Conservation (phyloP, 2,329 filamentous ascomycete genomes). For the Tricladium varicosporioides region DNA sequence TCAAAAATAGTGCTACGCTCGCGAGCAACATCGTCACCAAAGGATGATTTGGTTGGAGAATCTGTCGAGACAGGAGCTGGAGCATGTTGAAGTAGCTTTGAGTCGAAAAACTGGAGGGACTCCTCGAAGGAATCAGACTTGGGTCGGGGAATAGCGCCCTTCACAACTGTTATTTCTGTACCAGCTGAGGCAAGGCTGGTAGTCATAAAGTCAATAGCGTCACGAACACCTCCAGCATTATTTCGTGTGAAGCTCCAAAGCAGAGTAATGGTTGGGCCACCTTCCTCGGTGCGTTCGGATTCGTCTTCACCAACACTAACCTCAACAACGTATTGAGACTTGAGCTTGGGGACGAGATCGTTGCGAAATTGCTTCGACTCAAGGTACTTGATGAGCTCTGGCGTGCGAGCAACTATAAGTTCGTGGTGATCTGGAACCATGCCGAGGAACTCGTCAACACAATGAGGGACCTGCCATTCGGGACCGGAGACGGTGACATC, state of each 20-base stretch:
- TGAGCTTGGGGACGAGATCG: conserved; percentile 80
- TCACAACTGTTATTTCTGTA: conserved; percentile 84
- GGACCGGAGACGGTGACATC: conserved; percentile 93
- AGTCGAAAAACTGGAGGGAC: conserved; percentile 93
- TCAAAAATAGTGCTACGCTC: conserved; percentile 86
- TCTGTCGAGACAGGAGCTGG: conserved; percentile 78
- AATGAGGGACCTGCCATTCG: conserved; percentile 96
- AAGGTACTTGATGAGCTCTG: conserved; percentile 77
- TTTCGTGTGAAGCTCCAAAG: conserved; percentile 89
- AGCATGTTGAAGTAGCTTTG: conserved; percentile 91
- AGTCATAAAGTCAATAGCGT: conserved; percentile 93
- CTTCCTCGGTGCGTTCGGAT: conserved; percentile 57
- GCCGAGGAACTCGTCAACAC: conserved; percentile 91
- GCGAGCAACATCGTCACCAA: conserved; percentile 75
- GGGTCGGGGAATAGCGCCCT: conserved; percentile 93
- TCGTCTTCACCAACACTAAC: conserved; percentile 69
- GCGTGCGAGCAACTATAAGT: conserved; percentile 74
- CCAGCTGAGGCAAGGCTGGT: conserved; percentile 81
- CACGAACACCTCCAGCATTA: conserved; percentile 91
- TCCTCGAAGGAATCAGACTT: conserved; percentile 99
- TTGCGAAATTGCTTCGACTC: conserved; percentile 76
- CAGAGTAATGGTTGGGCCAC: conserved; percentile 58
- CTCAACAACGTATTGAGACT: conserved; percentile 88
- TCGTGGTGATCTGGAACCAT: conserved; percentile 98
- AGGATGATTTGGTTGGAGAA: conserved; percentile 82